Evolutionary conservation across 2,329 filamentous ascomycete genomes (phyloP).

Genomic region (Calcarisporium arbuscula): DNA sequence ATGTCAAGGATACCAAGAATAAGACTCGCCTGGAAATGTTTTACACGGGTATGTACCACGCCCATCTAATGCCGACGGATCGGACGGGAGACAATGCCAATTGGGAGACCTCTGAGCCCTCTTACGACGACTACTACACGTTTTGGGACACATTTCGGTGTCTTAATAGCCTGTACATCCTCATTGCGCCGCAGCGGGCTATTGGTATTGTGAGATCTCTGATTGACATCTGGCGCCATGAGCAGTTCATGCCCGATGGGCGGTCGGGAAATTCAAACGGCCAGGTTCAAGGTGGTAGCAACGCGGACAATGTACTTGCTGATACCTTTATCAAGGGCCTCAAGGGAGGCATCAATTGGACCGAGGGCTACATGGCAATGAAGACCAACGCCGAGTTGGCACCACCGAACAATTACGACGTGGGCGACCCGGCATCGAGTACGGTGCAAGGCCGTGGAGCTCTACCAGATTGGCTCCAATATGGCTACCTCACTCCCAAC

Average conservation of each 20-base stretch:
- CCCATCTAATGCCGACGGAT: slow-evolving; percentile 56
- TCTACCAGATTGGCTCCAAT: slow-evolving; percentile 50
- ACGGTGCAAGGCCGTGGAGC: slow-evolving; percentile 51
- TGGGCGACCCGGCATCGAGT: slow-evolving; percentile 41
- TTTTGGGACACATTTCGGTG: slow-evolving; percentile 51
- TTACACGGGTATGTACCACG: slow-evolving; percentile 54
- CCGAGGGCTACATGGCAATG: slow-evolving; percentile 45
- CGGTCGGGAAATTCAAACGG: slow-evolving; percentile 53
- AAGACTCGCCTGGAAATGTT: slow-evolving; percentile 42
- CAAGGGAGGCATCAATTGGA: slow-evolving; percentile 47
- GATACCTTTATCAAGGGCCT: slow-evolving; percentile 50
- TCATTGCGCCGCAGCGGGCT: slow-evolving; percentile 4
- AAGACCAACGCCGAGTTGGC: slow-evolving; percentile 49
- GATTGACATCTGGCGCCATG: slow-evolving; percentile 52
- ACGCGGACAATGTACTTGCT: slow-evolving; percentile 54
- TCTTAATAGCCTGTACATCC: slow-evolving; percentile 9
- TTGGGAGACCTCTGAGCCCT: slow-evolving; percentile 49
- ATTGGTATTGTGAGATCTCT: slow-evolving; percentile 35
- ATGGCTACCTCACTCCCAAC: slow-evolving; percentile 49
- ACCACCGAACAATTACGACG: slow-evolving; percentile 43
- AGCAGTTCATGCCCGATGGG: slow-evolving; percentile 47
- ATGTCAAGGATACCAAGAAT: slow-evolving; percentile 30
- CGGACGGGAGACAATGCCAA: slow-evolving; percentile 52
- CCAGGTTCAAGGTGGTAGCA: slow-evolving; percentile 50
- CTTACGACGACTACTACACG: slow-evolving; percentile 55